Conservation (phyloP, 1,284 basidiomycete genomes). For the Ceratobasidium sp. region DNA sequence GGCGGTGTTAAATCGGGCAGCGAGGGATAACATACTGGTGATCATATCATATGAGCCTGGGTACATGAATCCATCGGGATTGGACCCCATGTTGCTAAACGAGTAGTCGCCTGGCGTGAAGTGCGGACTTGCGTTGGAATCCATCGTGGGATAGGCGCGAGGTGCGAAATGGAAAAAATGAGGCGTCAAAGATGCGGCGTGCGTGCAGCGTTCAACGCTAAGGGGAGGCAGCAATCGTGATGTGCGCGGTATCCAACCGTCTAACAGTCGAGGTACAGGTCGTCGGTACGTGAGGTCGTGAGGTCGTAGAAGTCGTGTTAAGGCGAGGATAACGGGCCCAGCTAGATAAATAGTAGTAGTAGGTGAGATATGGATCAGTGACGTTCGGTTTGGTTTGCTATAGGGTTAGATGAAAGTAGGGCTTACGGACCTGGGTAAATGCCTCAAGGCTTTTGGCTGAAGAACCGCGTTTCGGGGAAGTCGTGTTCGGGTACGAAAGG, state of each 20-base stretch:
- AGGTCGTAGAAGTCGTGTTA: constrained; percentile 29
- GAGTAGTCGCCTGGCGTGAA: constrained; percentile 28
- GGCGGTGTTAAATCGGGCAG: constrained; percentile 28
- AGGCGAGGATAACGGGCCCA: constrained; percentile 28
- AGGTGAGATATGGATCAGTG: constrained; percentile 35
- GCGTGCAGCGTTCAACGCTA: constrained; percentile 36
- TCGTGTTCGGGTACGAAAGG: constrained; percentile 30
- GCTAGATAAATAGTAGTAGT: constrained; percentile 35
- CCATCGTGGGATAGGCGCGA: constrained; percentile 32
- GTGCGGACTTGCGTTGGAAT: constrained; percentile 21
- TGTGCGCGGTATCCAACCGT: constrained; percentile 37
- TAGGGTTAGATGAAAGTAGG: constrained; percentile 30
- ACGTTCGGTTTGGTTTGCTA: constrained; percentile 36
- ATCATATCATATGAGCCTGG: constrained; percentile 26
- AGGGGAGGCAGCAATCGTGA: constrained; percentile 29
- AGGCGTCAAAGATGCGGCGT: constrained; percentile 36
- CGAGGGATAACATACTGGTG: constrained; percentile 8
- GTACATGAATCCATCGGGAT: constrained; percentile 10
- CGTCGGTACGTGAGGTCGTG: constrained; percentile 31
- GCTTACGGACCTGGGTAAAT: constrained; percentile 31
- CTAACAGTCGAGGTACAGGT: constrained; percentile 14
- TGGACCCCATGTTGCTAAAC: constrained; percentile 17
- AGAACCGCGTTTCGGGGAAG: constrained; percentile 28
- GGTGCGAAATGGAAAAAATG: constrained; percentile 31
- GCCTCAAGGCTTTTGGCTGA: constrained; percentile 33